Conservation (phyloP, 208 protist genomes). For the Tritrichomonas foetus region DNA sequence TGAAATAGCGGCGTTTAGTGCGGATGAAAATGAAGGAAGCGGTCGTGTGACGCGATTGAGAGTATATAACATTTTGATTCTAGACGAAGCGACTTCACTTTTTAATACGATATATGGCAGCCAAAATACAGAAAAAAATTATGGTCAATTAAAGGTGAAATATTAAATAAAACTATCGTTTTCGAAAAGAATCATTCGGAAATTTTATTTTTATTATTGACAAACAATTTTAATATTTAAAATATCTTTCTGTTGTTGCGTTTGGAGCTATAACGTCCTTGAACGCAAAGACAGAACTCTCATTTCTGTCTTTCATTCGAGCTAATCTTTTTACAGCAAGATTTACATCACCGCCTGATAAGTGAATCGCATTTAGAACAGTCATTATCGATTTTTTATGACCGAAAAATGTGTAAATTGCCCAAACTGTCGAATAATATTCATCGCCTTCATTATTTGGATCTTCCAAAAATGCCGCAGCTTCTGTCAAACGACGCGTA, state of each 20-base stretch:
- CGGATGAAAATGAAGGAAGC: neutral
- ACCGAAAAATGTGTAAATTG: neutral
- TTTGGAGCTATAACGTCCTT: too few relatives aligned
- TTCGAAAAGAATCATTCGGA: too few relatives aligned
- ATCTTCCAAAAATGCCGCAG: neutral
- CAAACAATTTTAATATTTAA: too few relatives aligned
- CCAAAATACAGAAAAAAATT: too few relatives aligned
- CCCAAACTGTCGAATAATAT: neutral
- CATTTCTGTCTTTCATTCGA: too few relatives aligned
- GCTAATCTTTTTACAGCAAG: neutral
- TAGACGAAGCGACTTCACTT: neutral
- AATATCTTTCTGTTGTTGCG: too few relatives aligned
- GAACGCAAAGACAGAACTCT: too few relatives aligned
- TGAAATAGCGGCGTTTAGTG: neutral
- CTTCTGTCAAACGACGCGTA: too few relatives aligned
- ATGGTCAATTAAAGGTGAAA: too few relatives aligned
- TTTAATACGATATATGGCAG: too few relatives aligned
- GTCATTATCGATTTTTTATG: neutral
- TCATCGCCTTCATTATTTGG: neutral
- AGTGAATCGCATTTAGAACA: neutral
- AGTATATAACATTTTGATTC: neutral
- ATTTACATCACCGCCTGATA: neutral
- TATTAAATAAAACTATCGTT: too few relatives aligned
- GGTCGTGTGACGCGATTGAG: neutral
- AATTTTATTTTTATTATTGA: too few relatives aligned